Evolutionary conservation across 352 stramenopile species (phyloP).

Genomic region (Aphanomyces euteiches): DNA sequence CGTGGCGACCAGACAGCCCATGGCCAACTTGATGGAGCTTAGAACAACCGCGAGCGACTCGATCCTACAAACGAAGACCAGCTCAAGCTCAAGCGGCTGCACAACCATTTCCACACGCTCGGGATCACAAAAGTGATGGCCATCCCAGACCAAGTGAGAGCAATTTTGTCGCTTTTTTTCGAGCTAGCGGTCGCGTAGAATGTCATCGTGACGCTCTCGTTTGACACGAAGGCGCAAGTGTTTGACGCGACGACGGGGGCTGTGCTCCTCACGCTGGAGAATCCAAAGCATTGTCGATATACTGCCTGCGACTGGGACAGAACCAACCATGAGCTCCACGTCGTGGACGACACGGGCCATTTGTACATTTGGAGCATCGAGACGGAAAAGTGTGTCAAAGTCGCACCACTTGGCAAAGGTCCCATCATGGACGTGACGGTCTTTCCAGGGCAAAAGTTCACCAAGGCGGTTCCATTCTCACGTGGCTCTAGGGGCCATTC

Average conservation of each 20-base stretch:
- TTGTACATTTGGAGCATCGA: slow-evolving; percentile 67
- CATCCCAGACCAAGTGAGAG: slow-evolving; percentile 49
- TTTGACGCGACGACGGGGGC: slow-evolving; percentile 60
- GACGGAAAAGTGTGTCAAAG: slow-evolving; percentile 55
- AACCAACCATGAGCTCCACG: slow-evolving; percentile 40
- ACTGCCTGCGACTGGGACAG: slow-evolving; percentile 59
- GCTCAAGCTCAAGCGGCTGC: slow-evolving; percentile 62
- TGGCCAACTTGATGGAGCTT: background rate
- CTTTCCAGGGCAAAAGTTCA: background rate
- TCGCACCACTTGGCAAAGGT: slow-evolving; percentile 36
- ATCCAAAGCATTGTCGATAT: slow-evolving; percentile 47
- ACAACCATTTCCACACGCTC: slow-evolving; percentile 59
- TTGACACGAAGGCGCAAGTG: slow-evolving; percentile 67
- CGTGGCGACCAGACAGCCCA: slow-evolving; percentile 1
- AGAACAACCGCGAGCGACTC: slow-evolving; percentile 12
- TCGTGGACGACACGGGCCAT: slow-evolving; percentile 48
- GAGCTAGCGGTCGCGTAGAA: background rate
- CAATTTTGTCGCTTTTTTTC: background rate
- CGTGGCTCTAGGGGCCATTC: slow-evolving; percentile 28
- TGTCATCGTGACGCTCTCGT: slow-evolving; percentile 66
- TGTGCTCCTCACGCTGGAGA: slow-evolving; percentile 54
- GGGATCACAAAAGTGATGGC: slow-evolving; percentile 53
- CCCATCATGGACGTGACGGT: slow-evolving; percentile 33
- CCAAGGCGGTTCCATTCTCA: background rate
- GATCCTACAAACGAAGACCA: slow-evolving; percentile 33